Evolutionary conservation across 495 filamentous ascomycete species (phyloP).

Genomic region (Aspergillus hancockii): DNA sequence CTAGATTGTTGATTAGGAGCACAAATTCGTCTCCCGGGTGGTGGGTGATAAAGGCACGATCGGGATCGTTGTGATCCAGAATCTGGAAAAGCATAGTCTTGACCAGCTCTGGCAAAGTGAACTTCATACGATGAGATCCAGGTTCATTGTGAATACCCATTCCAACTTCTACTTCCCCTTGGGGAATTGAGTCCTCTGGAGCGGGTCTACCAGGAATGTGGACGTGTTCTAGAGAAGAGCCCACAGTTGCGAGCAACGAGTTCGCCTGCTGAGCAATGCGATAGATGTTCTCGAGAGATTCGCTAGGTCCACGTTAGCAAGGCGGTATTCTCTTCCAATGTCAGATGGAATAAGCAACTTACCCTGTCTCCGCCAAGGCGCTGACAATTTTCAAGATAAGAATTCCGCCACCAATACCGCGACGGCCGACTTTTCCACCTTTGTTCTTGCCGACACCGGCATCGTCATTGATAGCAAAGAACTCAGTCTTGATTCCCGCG

Average conservation of each 20-base stretch:
- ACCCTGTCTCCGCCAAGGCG: constrained; percentile 76
- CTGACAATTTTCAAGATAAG: constrained; percentile 87
- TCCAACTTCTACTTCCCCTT: constrained; percentile 85
- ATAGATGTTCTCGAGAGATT: constrained; percentile 65
- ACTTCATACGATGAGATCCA: constrained; percentile 70
- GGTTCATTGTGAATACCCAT: constrained; percentile 99
- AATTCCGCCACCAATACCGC: constrained; percentile 90
- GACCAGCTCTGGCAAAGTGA: constrained; percentile 70
- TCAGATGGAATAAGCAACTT: constrained; percentile 28
- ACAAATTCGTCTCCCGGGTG: constrained; percentile 64
- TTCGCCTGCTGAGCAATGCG: constrained; percentile 70
- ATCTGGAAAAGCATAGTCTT: constrained; percentile 78
- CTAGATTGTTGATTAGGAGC: constrained; percentile 89
- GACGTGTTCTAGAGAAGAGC: constrained; percentile 82
- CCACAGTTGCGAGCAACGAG: constrained; percentile 80
- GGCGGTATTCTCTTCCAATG: background rate
- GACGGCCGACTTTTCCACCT: constrained; percentile 86
- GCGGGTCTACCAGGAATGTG: constrained; percentile 80
- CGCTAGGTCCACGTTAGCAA: constrained; percentile 26
- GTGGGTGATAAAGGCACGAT: constrained; percentile 76
- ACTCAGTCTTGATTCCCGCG: constrained; percentile 76
- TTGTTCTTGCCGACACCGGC: constrained; percentile 83
- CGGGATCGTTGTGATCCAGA: constrained; percentile 74
- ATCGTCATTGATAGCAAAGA: constrained; percentile 95
- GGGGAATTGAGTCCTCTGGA: constrained; percentile 56